Evolutionary conservation across 1,139 yeast species (phyloP), one percentile per base, ranked within the genome.

Genomic region (Yamadazyma triangularis): DNA sequence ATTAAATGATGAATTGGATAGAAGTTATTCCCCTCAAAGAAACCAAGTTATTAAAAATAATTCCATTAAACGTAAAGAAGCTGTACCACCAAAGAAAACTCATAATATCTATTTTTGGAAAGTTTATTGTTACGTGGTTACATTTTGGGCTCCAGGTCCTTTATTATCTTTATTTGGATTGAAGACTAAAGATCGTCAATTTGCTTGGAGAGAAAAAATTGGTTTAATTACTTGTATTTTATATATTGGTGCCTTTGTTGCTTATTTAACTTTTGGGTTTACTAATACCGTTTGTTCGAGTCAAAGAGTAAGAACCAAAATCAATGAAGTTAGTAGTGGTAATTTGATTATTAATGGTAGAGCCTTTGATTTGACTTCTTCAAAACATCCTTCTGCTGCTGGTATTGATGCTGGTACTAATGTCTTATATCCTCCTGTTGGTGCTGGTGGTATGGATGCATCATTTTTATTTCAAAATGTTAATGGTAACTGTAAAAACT

Each of bases 141-240:
- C 97, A 0, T 87, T 87, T 55, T 89, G 96, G 93, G 94, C 95
- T 3, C 95, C 96, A 1, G 73, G 82, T 3, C 81, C 89, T 0
- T 42, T 89, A 21, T 61, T 91, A 48, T 65, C 67, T 30, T 56
- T 83, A 32, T 84, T 77, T 57, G 97, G 97, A 4, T 73, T 89
- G 71, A 73, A 73, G 25, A 79, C 85, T 18, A 77, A 77, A 45
- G 88, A 79, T 30, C 76, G 95, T 41, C 96, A 87, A 54, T 77
- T 79, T 66, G 97, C 97, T 0, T 91, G 98, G 98, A 73, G 97
- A 53, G 98, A 91, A 54, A 91, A 91, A 53, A 82, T 89, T 27
- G 97, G 86, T 2, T 69, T 91, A 33, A 69, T 91, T 32, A 71
- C 93, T 2, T 70, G 88, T 39, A 87, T 91, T 47, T 45, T 82